phyloP scores from a whole-genome alignment of 23 red algal genomes.

The Agarophyton chilense region DNA sequence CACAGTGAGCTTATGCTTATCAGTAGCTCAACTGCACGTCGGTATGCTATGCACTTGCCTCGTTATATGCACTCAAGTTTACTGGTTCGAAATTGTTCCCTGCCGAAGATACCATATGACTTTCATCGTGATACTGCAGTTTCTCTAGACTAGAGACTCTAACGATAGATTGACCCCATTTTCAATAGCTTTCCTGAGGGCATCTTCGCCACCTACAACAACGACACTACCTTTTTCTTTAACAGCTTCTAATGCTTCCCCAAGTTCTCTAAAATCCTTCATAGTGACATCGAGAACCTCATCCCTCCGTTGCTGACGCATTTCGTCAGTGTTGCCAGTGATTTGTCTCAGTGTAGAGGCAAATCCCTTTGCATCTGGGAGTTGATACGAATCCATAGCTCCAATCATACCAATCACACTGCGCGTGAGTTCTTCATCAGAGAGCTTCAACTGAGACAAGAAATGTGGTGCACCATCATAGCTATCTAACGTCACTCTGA shows the following conservation, averaged over 20 bases:
- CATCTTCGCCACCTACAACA: slow-evolving; percentile 84
- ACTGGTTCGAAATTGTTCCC: no score
- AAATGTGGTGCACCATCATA: slow-evolving; percentile 83
- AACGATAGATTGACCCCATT: slow-evolving; percentile 70
- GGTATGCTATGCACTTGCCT: no score
- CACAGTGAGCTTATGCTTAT: no score
- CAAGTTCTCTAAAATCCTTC: slow-evolving; percentile 88
- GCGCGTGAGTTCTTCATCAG: slow-evolving; percentile 78
- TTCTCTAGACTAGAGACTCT: slow-evolving; percentile 27
- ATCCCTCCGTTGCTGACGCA: slow-evolving; percentile 87
- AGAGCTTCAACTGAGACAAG: slow-evolving; percentile 54
- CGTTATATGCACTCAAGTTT: no score
- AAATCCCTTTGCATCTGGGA: slow-evolving; percentile 96
- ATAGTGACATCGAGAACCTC: slow-evolving; percentile 75
- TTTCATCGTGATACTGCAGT: no score
- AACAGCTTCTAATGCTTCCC: slow-evolving; percentile 68
- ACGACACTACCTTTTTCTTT: slow-evolving; percentile 73
- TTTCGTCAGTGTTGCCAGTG: slow-evolving; percentile 84
- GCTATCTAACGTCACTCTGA: slow-evolving; percentile 75
- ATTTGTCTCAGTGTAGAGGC: slow-evolving; percentile 66
- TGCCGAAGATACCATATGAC: no score
- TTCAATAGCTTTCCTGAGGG: slow-evolving; percentile 77
- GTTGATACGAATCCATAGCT: slow-evolving; percentile 92
- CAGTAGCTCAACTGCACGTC: no score
- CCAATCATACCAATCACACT: slow-evolving; percentile 97